These are phyloP conservation scores for Xylariaceae sp. DNA, from an alignment of 2,329 filamentous ascomycete genomes.

Conservation along the genomic window DNA sequence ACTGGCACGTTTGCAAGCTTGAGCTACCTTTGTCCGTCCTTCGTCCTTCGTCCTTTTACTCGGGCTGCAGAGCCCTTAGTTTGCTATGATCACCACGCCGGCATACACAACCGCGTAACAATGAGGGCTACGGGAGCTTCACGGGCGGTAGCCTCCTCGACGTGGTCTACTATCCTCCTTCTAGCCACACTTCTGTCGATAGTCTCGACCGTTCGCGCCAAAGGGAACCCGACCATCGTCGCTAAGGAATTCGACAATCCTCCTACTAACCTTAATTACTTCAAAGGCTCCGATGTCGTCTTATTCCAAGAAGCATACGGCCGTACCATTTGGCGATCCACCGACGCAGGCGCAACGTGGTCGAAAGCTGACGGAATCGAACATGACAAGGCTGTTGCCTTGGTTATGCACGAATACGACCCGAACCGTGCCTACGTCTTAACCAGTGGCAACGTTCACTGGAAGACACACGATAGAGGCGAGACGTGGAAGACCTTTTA, in stretches of 20 bases:
- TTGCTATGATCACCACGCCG: conserved; percentile 49
- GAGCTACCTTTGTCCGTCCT: neutral
- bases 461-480: conserved; percentile 80
- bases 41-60: neutral
- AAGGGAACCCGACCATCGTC: conserved; percentile 68
- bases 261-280: conserved; percentile 79
- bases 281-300: conserved; percentile 83
- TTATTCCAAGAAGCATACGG: conserved; percentile 70
- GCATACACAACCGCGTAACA: conserved; percentile 43
- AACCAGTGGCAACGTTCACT: conserved; percentile 71
- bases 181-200: conserved; percentile 37
- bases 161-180: conserved; percentile 42
- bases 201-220: conserved; percentile 47
- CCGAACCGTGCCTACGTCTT: conserved; percentile 78
- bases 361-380: conserved; percentile 64
- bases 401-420: conserved; percentile 80
- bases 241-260: conserved; percentile 66
- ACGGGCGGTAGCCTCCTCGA: conserved; percentile 51
- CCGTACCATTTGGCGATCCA: conserved; percentile 73
- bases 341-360: conserved; percentile 82
- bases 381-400: conserved; percentile 61
- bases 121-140: conserved; percentile 57
- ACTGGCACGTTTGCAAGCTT: too few relatives aligned
- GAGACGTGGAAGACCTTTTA: conserved; percentile 79
- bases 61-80: conserved; percentile 2